Conservation (phyloP, 2,329 filamentous ascomycete species). For the Fusarium buxicola region DNA sequence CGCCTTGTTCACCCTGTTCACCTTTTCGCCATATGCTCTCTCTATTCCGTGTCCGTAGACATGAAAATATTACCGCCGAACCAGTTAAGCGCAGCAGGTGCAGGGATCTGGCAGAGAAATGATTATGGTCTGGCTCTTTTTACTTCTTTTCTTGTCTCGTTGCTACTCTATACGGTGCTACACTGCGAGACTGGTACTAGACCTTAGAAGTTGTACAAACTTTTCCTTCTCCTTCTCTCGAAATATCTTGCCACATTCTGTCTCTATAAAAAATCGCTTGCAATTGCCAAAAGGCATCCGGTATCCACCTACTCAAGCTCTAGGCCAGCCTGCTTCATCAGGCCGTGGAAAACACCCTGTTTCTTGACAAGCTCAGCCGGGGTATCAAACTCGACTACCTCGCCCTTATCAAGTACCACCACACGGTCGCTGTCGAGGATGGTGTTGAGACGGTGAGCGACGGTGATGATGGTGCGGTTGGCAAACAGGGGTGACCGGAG, state of each 20-base stretch:
- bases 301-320: conserved; percentile 55
- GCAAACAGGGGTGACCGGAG: conserved; percentile 77
- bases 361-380: conserved; percentile 80
- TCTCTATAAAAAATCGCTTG: background rate
- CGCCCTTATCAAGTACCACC: conserved; percentile 90
- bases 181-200: background rate
- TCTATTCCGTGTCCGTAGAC: background rate
- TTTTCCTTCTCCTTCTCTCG: conserved; percentile 19
- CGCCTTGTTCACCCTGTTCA: conserved; percentile 11
- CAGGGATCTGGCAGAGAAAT: background rate
- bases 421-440: conserved; percentile 91
- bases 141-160: conserved; percentile 8
- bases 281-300: background rate
- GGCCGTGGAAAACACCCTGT: conserved; percentile 84
- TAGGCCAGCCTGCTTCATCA: conserved; percentile 92
- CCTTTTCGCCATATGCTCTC: conserved; percentile 5
- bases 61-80: background rate
- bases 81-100: background rate
- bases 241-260: background rate
- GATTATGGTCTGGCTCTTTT: background rate
- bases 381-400: conserved; percentile 92
- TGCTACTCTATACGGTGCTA: conserved; percentile 12
- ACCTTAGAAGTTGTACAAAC: conserved; percentile 12
- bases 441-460: conserved; percentile 98
- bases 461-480: conserved; percentile 96